Evolutionary conservation across 371 early-diverging fungal species (phyloP), one percentile per base, ranked within the genome.

Genomic region (Saksenaea oblongispora): DNA sequence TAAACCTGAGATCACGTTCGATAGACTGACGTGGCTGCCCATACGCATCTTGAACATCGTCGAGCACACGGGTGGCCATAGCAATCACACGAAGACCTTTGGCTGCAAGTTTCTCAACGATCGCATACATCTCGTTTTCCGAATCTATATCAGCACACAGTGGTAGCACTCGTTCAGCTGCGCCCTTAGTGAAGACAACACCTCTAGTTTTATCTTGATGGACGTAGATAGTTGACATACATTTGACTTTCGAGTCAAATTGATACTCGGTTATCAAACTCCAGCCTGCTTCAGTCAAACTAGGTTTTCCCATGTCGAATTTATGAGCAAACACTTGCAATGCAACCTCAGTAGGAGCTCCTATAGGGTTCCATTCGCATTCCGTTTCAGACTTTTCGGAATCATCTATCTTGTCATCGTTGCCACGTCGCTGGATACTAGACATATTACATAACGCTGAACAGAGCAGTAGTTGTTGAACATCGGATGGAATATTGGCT

Each of bases 201-300:
- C 67, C 39, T 3, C 8, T 18, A 2, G 57, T 56, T 3, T 56
- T 59, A 28, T 58, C 54, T 66, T 75, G 56, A 27, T 74, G 62
- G 34, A 63, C 36, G 22, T 69, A 78, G 14, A 78, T 44, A 0
- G 75, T 78, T 5, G 78, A 78, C 96, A 95, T 95, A 35, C 94
- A 87, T 72, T 94, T 95, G 62, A 94, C 85, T 17, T 89, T 85
- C n/a, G 90, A 90, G 70, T 89, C 88, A 44, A 91, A 91, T 34
- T 88, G 87, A 54, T 78, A 87, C 70, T 90, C 91, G 47, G 90
- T 84, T 0, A 92, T 72, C 8, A 92, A 79, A 41, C 84, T 83
- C 77, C 85, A 91, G 27, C 75, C 79, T 22, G 59, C 67, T 24
- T 55, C 64, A 36, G 63, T 59, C 47, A 89, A 71, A 37, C 64